Percentiles rank a stretch among this genome's conserved stretches.
phyloP scores from a whole-genome alignment of 148 eudicot species.

The Gaultheria prostrata region DNA sequence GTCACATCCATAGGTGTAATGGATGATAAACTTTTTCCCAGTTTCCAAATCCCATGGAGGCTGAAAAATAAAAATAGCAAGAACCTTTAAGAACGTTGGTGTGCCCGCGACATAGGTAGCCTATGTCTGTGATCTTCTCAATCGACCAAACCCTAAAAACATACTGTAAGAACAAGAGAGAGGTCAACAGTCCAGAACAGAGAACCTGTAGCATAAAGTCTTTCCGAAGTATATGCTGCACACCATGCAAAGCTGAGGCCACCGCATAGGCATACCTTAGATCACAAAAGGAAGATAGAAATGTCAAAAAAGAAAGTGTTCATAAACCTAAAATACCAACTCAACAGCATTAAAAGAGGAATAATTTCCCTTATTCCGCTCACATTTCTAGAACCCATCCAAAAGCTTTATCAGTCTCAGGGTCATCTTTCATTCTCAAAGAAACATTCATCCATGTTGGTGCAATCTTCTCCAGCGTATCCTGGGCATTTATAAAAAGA shows the following conservation, averaged over 20 bases:
- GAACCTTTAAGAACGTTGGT: neutral
- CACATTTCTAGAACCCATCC: constrained; percentile 93
- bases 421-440: constrained; percentile 78
- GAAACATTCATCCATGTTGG: constrained; percentile 98
- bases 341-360: constrained; percentile 7
- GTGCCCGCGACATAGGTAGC: neutral
- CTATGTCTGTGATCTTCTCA: neutral
- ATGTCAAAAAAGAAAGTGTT: neutral
- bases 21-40: constrained; percentile 68
- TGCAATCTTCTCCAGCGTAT: constrained; percentile 63
- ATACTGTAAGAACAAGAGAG: neutral
- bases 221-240: constrained; percentile 76
- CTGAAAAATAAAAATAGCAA: constrained; percentile 38
- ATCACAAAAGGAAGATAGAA: constrained; percentile 5
- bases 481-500: constrained; percentile 25
- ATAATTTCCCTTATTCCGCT: constrained; percentile 16
- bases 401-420: constrained; percentile 75
- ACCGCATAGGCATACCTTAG: constrained; percentile 95
- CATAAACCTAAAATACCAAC: neutral
- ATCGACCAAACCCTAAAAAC: neutral
- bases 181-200: neutral
- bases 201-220: constrained; percentile 97
- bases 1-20: constrained; percentile 96
- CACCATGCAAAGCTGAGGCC: constrained; percentile 96
- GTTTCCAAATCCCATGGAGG: constrained; percentile 87